A percentile compares a stretch with the other conserved stretches of the same genome.
Evolutionary conservation across 1,284 basidiomycete species (phyloP).

Genomic region (Agroathelia rolfsii): DNA sequence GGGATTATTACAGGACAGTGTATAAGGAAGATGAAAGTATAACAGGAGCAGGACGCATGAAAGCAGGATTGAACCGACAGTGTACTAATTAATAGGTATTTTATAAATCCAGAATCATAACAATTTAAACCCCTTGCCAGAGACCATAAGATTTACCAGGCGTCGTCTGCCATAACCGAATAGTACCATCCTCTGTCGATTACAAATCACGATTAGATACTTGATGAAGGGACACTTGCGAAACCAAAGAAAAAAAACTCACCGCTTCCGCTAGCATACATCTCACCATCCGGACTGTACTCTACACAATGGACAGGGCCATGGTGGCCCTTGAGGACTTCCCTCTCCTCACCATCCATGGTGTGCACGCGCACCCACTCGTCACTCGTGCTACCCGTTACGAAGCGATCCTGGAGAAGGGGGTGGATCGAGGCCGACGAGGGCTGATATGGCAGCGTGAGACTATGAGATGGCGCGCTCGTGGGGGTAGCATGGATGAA

Average conservation of each 20-base stretch:
- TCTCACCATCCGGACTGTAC: conserved; percentile 96
- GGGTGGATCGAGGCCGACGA: conserved; percentile 93
- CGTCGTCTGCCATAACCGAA: conserved; percentile 92
- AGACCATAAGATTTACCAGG: conserved; percentile 90
- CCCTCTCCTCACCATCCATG: conserved; percentile 81
- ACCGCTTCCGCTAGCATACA: conserved; percentile 95
- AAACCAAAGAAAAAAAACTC: conserved; percentile 29
- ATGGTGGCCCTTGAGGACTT: conserved; percentile 95
- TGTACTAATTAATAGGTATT: too few species aligned
- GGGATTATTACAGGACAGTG: too few species aligned
- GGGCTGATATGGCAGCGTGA: conserved; percentile 72
- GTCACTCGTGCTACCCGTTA: conserved; percentile 84
- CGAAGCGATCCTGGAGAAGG: conserved; percentile 78
- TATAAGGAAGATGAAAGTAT: too few species aligned
- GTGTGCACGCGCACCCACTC: conserved; percentile 97
- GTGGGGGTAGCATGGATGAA: conserved; percentile 68
- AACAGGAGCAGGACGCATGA: too few species aligned
- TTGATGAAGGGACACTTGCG: too few species aligned
- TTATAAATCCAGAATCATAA: too few species aligned
- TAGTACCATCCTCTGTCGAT: conserved; percentile 74
- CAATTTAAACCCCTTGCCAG: conserved; percentile 85
- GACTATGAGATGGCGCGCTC: conserved; percentile 49
- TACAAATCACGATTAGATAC: conserved; percentile 8
- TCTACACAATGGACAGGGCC: conserved; percentile 93
- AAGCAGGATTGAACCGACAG: too few species aligned